These are phyloP conservation scores for Aspergillus pseudoviridinutans DNA, from an alignment of 2,329 filamentous ascomycete species.

Conservation along the genomic window DNA sequence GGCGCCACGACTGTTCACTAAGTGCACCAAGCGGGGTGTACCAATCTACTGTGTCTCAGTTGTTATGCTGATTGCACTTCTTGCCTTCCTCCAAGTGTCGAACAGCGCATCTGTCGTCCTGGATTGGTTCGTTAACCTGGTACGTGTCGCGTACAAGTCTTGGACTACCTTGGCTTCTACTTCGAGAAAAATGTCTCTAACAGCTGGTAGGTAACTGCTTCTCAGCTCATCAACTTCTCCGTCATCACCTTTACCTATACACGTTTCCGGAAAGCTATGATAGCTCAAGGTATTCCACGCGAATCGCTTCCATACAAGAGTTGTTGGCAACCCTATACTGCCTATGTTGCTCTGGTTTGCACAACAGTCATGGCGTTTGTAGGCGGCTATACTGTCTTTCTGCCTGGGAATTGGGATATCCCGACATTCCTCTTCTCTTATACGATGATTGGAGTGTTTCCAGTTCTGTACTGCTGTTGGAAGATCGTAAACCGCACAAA, in stretches of 20 bases:
- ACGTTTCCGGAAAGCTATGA: slow-evolving; percentile 65
- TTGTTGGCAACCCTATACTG: slow-evolving; percentile 66
- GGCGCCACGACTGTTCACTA: slow-evolving; percentile 63
- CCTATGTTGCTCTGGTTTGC: slow-evolving; percentile 61
- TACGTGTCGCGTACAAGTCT: slow-evolving; percentile 17
- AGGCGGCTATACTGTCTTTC: slow-evolving; percentile 71
- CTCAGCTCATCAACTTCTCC: slow-evolving; percentile 69
- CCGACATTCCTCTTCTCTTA: slow-evolving; percentile 74
- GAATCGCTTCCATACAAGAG: slow-evolving; percentile 67
- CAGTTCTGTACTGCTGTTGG: slow-evolving; percentile 65
- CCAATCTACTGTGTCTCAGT: slow-evolving; percentile 68
- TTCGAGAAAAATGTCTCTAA: neutral
- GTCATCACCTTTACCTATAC: slow-evolving; percentile 69
- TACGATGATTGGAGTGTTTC: slow-evolving; percentile 69
- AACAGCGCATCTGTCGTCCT: slow-evolving; percentile 63
- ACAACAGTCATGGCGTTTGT: slow-evolving; percentile 70
- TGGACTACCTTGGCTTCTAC: neutral
- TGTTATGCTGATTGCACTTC: slow-evolving; percentile 63
- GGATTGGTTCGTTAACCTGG: slow-evolving; percentile 66
- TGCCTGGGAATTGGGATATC: slow-evolving; percentile 64
- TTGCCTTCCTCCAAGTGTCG: slow-evolving; percentile 71
- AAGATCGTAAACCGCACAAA: slow-evolving; percentile 65
- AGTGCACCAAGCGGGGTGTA: slow-evolving; percentile 62
- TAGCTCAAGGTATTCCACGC: slow-evolving; percentile 65
- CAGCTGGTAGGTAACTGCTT: slow-evolving; percentile 57